phyloP scores from a whole-genome alignment of 106 monocot species.

The Dendrobium officinale region DNA sequence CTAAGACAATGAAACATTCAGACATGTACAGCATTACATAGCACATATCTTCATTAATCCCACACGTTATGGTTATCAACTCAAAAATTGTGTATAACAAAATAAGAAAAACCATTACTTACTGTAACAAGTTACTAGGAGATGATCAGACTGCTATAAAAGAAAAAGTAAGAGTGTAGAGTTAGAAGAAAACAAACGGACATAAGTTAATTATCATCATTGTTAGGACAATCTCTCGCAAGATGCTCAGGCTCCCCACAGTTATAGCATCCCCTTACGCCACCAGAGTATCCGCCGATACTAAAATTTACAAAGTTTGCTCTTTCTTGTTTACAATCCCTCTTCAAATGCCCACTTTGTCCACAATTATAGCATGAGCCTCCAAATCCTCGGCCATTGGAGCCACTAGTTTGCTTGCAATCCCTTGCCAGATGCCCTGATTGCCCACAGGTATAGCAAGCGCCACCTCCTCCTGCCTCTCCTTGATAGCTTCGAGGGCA shows the following conservation, averaged over 20 bases:
- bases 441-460: constrained; percentile 29
- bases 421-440: background rate
- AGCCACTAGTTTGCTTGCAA: background rate
- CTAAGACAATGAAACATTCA: background rate
- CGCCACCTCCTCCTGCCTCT: constrained; percentile 13
- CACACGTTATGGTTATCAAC: background rate
- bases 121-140: background rate
- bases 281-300: constrained; percentile 8
- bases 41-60: background rate
- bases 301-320: background rate
- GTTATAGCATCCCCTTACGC: constrained; percentile 32
- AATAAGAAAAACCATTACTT: background rate
- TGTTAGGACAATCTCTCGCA: constrained; percentile 35
- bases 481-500: background rate
- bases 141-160: background rate
- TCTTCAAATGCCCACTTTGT: constrained; percentile 23
- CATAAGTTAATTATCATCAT: constrained; percentile 3
- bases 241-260: constrained; percentile 41
- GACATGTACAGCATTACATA: background rate
- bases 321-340: constrained; percentile 21
- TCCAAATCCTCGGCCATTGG: background rate
- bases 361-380: background rate
- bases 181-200: background rate
- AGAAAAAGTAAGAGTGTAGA: background rate
- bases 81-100: background rate